These are phyloP conservation scores for Kwoniella heveanensis DNA, from an alignment of 768 basidiomycete genomes.

Conservation along the genomic window DNA sequence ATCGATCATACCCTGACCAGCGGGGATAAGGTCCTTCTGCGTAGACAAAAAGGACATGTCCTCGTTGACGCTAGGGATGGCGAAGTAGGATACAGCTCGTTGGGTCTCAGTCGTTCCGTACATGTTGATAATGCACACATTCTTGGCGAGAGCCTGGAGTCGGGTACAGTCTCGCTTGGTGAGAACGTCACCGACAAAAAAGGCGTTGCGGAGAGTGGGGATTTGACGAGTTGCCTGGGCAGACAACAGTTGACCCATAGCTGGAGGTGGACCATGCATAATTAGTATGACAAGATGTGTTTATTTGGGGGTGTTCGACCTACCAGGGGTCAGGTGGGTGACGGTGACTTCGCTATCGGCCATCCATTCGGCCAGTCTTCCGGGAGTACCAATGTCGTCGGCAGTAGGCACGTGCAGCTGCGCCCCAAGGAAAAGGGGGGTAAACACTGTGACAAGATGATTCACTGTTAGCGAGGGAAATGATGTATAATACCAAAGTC, in stretches of 20 bases:
- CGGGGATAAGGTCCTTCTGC: constrained; percentile 97
- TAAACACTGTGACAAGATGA: constrained; percentile 73
- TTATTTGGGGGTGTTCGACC: constrained; percentile 6
- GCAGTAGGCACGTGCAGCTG: constrained; percentile 92
- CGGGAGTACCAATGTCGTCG: constrained; percentile 95
- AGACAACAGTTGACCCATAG: constrained; percentile 97
- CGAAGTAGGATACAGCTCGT: constrained; percentile 95
- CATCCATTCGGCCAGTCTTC: constrained; percentile 98
- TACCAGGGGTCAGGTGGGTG: constrained; percentile 88
- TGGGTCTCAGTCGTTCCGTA: constrained; percentile 99
- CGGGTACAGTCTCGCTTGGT: constrained; percentile 97
- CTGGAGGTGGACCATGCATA: constrained; percentile 52
- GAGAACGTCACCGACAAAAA: constrained; percentile 98
- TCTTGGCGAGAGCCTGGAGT: constrained; percentile 85
- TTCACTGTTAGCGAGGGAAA: neutral
- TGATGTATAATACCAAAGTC: no score
- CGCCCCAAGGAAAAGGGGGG: constrained; percentile 95
- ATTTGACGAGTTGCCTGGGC: constrained; percentile 81
- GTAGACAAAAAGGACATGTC: constrained; percentile 89
- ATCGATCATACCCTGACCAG: constrained; percentile 95
- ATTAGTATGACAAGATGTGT: neutral
- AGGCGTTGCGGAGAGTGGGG: constrained; percentile 81
- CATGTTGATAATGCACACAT: constrained; percentile 98
- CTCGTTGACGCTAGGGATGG: constrained; percentile 77
- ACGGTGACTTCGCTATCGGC: constrained; percentile 83